Conservation (phyloP, 208 protist species). For the Acanthamoeba sp. region DNA sequence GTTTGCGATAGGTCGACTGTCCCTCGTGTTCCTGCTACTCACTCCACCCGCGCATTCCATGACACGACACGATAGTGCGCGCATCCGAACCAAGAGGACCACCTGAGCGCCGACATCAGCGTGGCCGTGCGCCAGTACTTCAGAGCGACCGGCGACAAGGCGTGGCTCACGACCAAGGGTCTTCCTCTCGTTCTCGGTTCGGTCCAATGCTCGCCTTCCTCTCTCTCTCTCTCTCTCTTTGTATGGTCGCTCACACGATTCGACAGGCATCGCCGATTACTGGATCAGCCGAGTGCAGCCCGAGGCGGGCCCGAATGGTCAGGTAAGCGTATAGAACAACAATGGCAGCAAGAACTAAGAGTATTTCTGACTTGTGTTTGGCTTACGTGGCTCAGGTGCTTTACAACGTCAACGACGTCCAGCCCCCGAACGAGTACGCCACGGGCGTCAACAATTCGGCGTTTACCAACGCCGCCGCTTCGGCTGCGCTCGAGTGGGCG, state of each 20-base stretch:
- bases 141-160: conserved; percentile 36
- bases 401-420: conserved; percentile 65
- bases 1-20: background rate
- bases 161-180: conserved; percentile 47
- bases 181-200: conserved; percentile 49
- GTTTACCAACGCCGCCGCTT: conserved; percentile 57
- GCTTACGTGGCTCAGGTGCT: too few species aligned
- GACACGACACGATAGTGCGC: conserved; percentile 20
- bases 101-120: conserved; percentile 67
- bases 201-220: background rate
- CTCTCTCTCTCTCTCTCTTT: background rate
- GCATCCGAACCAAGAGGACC: conserved; percentile 69
- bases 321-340: too few species aligned
- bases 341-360: too few species aligned
- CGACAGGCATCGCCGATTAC: conserved; percentile 6
- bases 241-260: background rate
- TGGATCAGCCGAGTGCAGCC: conserved; percentile 23
- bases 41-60: too few species aligned
- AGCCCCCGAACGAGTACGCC: conserved; percentile 73
- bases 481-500: conserved; percentile 48
- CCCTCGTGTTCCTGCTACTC: too few species aligned
- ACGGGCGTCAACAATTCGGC: conserved; percentile 60
- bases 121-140: conserved; percentile 68
- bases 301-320: background rate
- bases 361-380: too few species aligned